Base-by-base conservation (phyloP, 768 basidiomycete genomes). In the Macrolepiota dolichaula region DNA sequence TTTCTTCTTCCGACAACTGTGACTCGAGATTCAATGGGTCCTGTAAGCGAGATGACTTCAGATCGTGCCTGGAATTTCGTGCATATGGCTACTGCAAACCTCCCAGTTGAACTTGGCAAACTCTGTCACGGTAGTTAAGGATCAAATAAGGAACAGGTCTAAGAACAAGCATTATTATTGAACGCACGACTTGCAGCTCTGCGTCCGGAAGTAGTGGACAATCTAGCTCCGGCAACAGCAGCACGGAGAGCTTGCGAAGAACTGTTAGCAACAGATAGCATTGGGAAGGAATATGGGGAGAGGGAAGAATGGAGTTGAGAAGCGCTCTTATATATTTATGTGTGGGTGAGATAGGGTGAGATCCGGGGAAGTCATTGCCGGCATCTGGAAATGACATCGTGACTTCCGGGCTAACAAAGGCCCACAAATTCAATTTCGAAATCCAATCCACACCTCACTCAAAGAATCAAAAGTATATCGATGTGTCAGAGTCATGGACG, bases 1-100 rank as follows among this genome's bases (percentile, higher is more conserved):
- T 80, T 74, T 98, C 96, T 38, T 97, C 96, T 55, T 94, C 94
- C 0, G 92, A 92, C 63, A 98, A 76, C 42, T 92, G 79, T 0
- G 85, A 85, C 62, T 94, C 90, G 29, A 94, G 68, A 67, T 84
- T 84, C 65, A 98, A 76, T 0, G 95, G 91, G 70, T 98, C 96
- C 92, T 95, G 61, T 44, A 19, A 54, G 3, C 9, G 12, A 47
- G 44, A 36, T 15, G 17, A 2, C 17, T 22, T 50, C 13, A 50
- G 42, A 7, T 38, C 24, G 9, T 17, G 24, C 24, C 24, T 24
- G 15, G 9, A 27, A 35, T 13, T 7, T 4, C n/a, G 13, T 10
- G 40, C 17, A n/a, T 24, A 17, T 37, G 4, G 6, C 19, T 32
- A 27, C 59, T 51, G 68, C n/a, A n/a, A n/a, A 74, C 79, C 77